Conservation (phyloP, 352 stramenopile species). For the Globisporangium barbulae region DNA sequence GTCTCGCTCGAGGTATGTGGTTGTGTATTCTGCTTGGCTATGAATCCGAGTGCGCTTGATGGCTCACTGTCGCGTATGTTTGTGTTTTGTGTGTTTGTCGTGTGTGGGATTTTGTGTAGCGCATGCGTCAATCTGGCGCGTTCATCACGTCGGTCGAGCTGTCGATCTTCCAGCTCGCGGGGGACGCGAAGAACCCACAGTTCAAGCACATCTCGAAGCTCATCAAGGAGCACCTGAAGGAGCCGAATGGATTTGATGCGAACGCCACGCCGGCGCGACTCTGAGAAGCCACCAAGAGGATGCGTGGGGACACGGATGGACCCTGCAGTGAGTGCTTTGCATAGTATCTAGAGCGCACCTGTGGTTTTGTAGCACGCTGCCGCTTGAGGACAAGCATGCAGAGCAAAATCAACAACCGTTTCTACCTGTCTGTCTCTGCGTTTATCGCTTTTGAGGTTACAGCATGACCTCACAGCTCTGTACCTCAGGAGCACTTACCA, state of each 20-base stretch:
- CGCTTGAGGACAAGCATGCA: no score
- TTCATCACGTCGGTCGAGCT: slow-evolving; percentile 96
- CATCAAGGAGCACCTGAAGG: slow-evolving; percentile 91
- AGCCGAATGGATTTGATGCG: slow-evolving; percentile 54
- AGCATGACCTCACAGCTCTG: no score
- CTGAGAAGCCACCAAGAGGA: not conserved
- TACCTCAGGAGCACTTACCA: no score
- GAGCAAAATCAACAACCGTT: no score
- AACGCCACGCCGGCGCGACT: slow-evolving; percentile 10
- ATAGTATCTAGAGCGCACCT: not conserved
- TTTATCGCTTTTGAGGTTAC: no score
- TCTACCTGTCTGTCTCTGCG: no score
- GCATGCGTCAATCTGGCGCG: slow-evolving; percentile 91
- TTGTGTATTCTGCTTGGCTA: not conserved
- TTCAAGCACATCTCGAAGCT: slow-evolving; percentile 94
- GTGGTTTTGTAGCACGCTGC: no score
- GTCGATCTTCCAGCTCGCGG: slow-evolving; percentile 94
- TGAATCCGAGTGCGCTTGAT: not conserved
- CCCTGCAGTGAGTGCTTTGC: not conserved
- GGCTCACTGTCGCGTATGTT: not conserved
- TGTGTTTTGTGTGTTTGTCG: not conserved
- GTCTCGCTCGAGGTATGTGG: slow-evolving; percentile 84
- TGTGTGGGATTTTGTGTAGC: slow-evolving; percentile 24
- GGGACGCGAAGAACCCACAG: slow-evolving; percentile 87
- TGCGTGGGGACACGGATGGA: no score